phyloP scores from a whole-genome alignment of 1,284 basidiomycete genomes.

The Bjerkandera adusta region DNA sequence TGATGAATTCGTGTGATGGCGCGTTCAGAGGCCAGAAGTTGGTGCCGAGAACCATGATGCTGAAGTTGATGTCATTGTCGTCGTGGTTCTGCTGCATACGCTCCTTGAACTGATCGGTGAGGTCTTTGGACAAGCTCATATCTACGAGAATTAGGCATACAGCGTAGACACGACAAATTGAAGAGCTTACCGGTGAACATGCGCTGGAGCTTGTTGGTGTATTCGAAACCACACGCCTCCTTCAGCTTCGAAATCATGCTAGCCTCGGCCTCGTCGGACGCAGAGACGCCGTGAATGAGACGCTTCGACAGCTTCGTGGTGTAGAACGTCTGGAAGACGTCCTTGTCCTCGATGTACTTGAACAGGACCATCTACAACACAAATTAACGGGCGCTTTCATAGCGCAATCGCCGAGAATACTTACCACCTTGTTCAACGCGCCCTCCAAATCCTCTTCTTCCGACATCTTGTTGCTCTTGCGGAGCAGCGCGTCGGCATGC shows the following conservation, averaged over 20 bases:
- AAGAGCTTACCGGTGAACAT: conserved; percentile 88
- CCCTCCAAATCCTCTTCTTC: conserved; percentile 91
- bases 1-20: conserved; percentile 82
- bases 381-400: not conserved
- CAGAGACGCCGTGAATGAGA: conserved; percentile 89
- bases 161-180: not conserved
- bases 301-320: conserved; percentile 95
- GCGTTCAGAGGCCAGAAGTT: conserved; percentile 96
- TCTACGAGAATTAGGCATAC: conserved; percentile 53
- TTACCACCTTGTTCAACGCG: conserved; percentile 86
- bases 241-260: conserved; percentile 99
- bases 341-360: conserved; percentile 99
- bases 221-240: conserved; percentile 98
- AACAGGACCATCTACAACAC: conserved; percentile 89
- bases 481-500: conserved; percentile 88
- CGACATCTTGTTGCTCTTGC: conserved; percentile 95
- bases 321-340: conserved; percentile 99
- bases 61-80: conserved; percentile 88
- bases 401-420: conserved; percentile 26
- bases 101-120: conserved; percentile 96
- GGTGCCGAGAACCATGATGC: conserved; percentile 91
- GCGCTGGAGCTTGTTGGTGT: conserved; percentile 95
- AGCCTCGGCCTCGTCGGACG: conserved; percentile 95
- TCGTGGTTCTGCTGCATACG: conserved; percentile 85
- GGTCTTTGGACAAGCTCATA: conserved; percentile 93